Conservation (phyloP, 768 basidiomycete genomes). For the Hydnomerulius pinastri region DNA sequence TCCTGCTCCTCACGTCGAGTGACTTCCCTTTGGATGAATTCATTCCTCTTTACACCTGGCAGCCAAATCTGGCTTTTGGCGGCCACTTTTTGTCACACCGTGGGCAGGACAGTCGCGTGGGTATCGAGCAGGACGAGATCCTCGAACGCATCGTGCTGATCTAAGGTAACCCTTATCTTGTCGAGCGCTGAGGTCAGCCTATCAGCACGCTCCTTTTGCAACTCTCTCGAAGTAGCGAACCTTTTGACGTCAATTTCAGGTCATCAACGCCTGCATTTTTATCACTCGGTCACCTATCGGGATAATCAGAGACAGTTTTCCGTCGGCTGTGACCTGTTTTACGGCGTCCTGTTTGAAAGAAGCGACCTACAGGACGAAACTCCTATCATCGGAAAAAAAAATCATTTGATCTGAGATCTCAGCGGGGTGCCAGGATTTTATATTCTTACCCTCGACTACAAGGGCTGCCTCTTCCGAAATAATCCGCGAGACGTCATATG, state of each 20-base stretch:
- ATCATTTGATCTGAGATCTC: too few relatives aligned
- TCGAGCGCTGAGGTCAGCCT: too few relatives aligned
- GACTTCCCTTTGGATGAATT: background rate
- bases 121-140: background rate
- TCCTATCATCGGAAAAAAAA: background rate
- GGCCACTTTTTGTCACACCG: slow-evolving; percentile 9
- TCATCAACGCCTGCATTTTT: background rate
- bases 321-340: slow-evolving; percentile 12
- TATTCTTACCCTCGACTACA: slow-evolving; percentile 2
- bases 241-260: slow-evolving; percentile 1
- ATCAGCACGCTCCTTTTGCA: slow-evolving; percentile 1
- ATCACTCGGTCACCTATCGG: slow-evolving; percentile 7
- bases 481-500: background rate
- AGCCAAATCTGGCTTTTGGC: slow-evolving; percentile 2
- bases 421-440: too few relatives aligned
- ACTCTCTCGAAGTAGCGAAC: slow-evolving; percentile 9
- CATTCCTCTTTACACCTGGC: background rate
- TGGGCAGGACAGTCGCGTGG: slow-evolving; percentile 6
- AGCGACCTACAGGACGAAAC: background rate
- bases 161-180: too few relatives aligned
- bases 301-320: slow-evolving; percentile 4
- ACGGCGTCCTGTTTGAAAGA: slow-evolving; percentile 1
- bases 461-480: background rate
- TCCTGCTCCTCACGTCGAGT: slow-evolving; percentile 1
- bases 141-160: background rate